These are phyloP conservation scores for Leptosphaerulina australis DNA, from an alignment of 2,329 filamentous ascomycete species.

Conservation along the genomic window DNA sequence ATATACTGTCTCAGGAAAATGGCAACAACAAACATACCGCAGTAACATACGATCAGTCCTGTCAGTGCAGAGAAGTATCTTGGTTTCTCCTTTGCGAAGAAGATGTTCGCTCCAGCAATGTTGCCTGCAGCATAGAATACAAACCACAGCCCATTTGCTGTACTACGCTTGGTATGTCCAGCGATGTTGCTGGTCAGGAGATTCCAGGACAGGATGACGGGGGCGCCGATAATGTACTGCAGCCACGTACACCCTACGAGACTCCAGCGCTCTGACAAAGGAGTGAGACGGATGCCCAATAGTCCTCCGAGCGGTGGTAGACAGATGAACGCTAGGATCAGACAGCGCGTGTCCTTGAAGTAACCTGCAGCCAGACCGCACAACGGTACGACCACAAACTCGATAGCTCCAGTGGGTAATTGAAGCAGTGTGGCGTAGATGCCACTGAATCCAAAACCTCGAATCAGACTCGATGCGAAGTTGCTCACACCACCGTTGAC, in stretches of 20 bases:
- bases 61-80: slow-evolving; percentile 55
- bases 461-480: slow-evolving; percentile 55
- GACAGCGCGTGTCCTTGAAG: slow-evolving; percentile 38
- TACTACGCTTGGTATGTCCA: slow-evolving; percentile 60
- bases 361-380: slow-evolving; percentile 45
- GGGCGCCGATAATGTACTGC: slow-evolving; percentile 57
- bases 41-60: slow-evolving; percentile 53
- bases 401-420: slow-evolving; percentile 53
- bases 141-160: slow-evolving; percentile 59
- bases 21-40: slow-evolving; percentile 49
- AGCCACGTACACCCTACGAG: slow-evolving; percentile 62
- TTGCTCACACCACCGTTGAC: slow-evolving; percentile 60
- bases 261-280: slow-evolving; percentile 54
- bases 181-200: slow-evolving; percentile 53
- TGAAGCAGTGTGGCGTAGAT: slow-evolving; percentile 53
- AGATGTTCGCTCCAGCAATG: slow-evolving; percentile 56
- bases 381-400: slow-evolving; percentile 49
- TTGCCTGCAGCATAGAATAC: slow-evolving; percentile 57
- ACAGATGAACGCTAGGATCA: slow-evolving; percentile 48
- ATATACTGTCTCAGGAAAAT: slow-evolving; percentile 37
- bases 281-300: slow-evolving; percentile 58
- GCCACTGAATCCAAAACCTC: slow-evolving; percentile 52
- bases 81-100: slow-evolving; percentile 53
- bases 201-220: slow-evolving; percentile 60
- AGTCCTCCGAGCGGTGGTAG: slow-evolving; percentile 58